A percentile compares a stretch with the other conserved stretches of the same genome.
Conservation (phyloP, 306 rosid genomes). For the Abrus precatorius region DNA sequence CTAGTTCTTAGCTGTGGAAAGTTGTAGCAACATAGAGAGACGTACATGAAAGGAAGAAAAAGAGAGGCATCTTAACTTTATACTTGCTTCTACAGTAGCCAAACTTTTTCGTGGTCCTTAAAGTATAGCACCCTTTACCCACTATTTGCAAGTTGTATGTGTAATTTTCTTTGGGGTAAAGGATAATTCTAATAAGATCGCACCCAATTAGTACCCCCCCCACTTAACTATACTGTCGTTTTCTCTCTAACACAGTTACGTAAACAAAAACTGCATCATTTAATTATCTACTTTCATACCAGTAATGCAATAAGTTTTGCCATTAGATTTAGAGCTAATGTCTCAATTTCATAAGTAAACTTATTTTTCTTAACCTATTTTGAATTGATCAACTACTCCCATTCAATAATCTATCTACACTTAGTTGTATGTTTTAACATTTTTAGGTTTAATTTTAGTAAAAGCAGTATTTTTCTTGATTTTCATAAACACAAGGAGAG, state of each 20-base stretch:
- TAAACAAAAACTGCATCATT: not conserved
- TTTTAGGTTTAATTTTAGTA: not conserved
- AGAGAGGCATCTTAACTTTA: slow-evolving; percentile 44
- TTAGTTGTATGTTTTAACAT: not conserved
- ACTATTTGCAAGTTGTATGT: slow-evolving; percentile 29
- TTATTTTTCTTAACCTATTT: not conserved
- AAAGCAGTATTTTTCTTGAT: not conserved
- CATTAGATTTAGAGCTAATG: not conserved
- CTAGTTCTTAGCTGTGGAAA: not conserved
- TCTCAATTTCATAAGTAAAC: not conserved
- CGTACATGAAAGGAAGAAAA: not conserved
- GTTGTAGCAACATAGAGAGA: not conserved
- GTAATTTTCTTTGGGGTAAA: slow-evolving; percentile 23
- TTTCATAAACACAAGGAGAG: not conserved
- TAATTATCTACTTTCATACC: not conserved
- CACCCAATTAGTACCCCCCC: slow-evolving; percentile 22
- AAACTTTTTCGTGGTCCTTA: slow-evolving; percentile 47
- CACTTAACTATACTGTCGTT: slow-evolving; percentile 10
- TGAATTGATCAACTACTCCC: not conserved
- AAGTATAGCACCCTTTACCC: slow-evolving; percentile 35
- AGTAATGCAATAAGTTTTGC: not conserved
- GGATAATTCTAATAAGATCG: not conserved
- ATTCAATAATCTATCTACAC: not conserved
- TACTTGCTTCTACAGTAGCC: slow-evolving; percentile 8
- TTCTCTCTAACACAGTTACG: not conserved